phyloP scores from a whole-genome alignment of 2,329 filamentous ascomycete species.

The Monascus ruber region DNA sequence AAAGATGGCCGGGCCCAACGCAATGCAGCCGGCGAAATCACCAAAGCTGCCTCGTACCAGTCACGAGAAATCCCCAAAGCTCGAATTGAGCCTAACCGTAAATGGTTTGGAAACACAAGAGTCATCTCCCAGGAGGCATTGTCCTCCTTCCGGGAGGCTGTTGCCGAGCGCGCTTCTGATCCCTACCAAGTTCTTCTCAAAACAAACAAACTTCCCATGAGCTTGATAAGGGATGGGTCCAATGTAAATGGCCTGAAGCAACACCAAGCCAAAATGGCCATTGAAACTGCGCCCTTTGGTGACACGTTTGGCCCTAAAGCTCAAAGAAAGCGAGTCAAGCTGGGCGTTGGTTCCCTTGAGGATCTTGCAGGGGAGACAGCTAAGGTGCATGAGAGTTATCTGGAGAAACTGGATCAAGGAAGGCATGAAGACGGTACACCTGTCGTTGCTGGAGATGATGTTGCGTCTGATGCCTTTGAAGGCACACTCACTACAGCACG shows the following conservation, averaged over 20 bases:
- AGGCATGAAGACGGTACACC: constrained; percentile 62
- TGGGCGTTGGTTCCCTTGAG: constrained; percentile 67
- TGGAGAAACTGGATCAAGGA: constrained; percentile 68
- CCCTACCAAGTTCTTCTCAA: constrained; percentile 93
- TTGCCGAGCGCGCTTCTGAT: constrained; percentile 79
- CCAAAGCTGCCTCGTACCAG: constrained; percentile 73
- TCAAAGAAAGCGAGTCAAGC: constrained; percentile 83
- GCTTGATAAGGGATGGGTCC: constrained; percentile 69
- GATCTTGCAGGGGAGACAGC: constrained; percentile 72
- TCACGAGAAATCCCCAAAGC: constrained; percentile 70
- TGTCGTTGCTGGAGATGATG: constrained; percentile 43
- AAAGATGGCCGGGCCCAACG: constrained; percentile 76
- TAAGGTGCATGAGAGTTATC: constrained; percentile 69
- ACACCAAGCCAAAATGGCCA: constrained; percentile 85
- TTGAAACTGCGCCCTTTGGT: constrained; percentile 74
- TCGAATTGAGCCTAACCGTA: constrained; percentile 86
- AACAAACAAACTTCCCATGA: constrained; percentile 95
- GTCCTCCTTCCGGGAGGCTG: constrained; percentile 76
- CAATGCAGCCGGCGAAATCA: constrained; percentile 74
- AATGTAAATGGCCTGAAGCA: constrained; percentile 77
- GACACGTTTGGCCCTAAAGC: constrained; percentile 90
- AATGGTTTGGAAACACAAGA: constrained; percentile 95
- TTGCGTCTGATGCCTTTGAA: constrained; percentile 29
- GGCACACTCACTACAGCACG: constrained; percentile 50
- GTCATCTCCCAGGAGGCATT: constrained; percentile 83